Percentiles rank a stretch among this genome's conserved stretches.
These are phyloP conservation scores for Trypanosoma scelopori DNA, from an alignment of 208 protist genomes.

Conservation along the genomic window DNA sequence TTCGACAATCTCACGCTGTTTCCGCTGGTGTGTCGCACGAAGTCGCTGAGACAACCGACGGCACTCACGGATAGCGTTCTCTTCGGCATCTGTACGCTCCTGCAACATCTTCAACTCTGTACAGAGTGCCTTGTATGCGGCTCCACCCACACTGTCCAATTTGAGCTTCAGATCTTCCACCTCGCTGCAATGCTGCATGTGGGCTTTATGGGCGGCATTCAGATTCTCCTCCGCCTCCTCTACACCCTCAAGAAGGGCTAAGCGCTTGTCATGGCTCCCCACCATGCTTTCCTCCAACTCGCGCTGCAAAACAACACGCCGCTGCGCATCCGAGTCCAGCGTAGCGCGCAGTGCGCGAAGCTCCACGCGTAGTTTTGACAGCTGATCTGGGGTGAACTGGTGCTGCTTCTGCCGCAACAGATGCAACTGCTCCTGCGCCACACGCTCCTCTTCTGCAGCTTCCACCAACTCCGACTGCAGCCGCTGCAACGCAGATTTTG, in stretches of 20 bases:
- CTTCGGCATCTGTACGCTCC: constrained; percentile 70
- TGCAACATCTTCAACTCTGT: constrained; percentile 52
- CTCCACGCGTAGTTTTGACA: constrained; percentile 51
- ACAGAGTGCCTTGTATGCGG: constrained; percentile 65
- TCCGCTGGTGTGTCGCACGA: constrained; percentile 73
- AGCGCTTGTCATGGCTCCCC: constrained; percentile 30
- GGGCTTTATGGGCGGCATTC: constrained; percentile 47
- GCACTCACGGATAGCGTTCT: constrained; percentile 65
- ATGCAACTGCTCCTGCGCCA: constrained; percentile 60
- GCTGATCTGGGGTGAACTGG: constrained; percentile 51
- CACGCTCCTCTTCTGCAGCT: constrained; percentile 68
- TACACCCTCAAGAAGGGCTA: constrained; percentile 30
- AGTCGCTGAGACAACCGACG: constrained; percentile 64
- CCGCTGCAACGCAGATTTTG: constrained; percentile 70
- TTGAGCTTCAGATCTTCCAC: constrained; percentile 66
- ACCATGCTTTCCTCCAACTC: constrained; percentile 39
- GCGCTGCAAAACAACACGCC: constrained; percentile 29
- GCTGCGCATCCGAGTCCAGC: constrained; percentile 47
- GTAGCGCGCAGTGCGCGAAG: constrained; percentile 41
- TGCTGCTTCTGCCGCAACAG: constrained; percentile 61
- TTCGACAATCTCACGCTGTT: constrained; percentile 56
- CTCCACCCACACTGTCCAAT: constrained; percentile 76
- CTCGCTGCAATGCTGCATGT: constrained; percentile 38
- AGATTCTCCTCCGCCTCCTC: constrained; percentile 31
- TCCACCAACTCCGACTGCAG: constrained; percentile 75